Evolutionary conservation across 2,329 filamentous ascomycete species (phyloP).

Genomic region (Coniochaeta hoffmannii): DNA sequence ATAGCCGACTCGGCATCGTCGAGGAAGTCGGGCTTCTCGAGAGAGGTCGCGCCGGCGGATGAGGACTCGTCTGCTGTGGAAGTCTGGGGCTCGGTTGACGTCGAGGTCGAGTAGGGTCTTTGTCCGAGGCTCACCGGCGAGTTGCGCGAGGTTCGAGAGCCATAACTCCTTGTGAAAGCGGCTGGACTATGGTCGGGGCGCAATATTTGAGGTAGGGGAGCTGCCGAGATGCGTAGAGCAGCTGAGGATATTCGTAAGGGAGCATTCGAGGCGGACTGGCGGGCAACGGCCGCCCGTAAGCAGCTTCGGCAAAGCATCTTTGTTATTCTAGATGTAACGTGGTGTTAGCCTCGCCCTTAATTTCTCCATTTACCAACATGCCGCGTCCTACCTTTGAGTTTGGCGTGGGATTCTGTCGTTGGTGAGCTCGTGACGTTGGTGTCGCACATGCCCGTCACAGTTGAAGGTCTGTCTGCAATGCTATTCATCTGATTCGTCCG

Average conservation of each 20-base stretch:
- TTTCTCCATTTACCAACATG: too few relatives aligned
- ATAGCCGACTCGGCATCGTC: constrained; percentile 51
- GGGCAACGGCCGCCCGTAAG: neutral
- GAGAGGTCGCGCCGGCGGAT: constrained; percentile 9
- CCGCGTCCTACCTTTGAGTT: too few relatives aligned
- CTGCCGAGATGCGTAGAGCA: neutral
- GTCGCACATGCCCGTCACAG: neutral
- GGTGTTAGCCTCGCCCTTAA: too few relatives aligned
- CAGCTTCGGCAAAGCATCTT: neutral
- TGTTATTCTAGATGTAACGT: neutral
- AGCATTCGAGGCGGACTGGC: neutral
- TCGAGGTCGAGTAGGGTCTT: neutral
- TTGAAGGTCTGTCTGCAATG: neutral
- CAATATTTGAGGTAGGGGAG: neutral
- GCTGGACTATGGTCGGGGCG: neutral
- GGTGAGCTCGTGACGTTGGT: too few relatives aligned
- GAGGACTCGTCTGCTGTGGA: constrained; percentile 5
- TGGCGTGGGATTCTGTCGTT: too few relatives aligned
- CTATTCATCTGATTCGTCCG: neutral
- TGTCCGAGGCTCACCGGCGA: neutral
- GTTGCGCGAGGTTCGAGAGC: neutral
- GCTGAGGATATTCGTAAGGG: neutral
- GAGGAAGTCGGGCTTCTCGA: constrained; percentile 41
- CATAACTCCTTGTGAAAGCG: neutral
- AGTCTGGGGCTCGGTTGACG: neutral